A percentile compares a stretch with the other conserved stretches of the same genome.
These are phyloP conservation scores for Clathrus columnatus DNA, from an alignment of 768 basidiomycete species.

Conservation along the genomic window DNA sequence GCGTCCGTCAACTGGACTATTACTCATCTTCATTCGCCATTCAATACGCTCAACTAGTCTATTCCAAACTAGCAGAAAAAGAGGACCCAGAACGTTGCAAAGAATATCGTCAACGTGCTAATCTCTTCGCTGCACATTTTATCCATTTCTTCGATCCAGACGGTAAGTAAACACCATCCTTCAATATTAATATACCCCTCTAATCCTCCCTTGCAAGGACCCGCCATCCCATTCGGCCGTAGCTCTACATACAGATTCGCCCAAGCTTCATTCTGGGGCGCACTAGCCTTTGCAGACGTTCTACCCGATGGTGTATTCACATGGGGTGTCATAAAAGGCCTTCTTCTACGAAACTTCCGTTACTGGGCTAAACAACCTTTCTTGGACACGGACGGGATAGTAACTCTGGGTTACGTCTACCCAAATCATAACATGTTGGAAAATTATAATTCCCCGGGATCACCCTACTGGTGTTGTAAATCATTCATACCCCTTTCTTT, in stretches of 20 bases:
- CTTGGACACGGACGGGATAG: slow-evolving; percentile 52
- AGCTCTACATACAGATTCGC: slow-evolving; percentile 74
- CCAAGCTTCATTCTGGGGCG: slow-evolving; percentile 76
- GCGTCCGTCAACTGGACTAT: slow-evolving; percentile 70
- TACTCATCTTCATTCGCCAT: slow-evolving; percentile 76
- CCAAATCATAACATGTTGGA: slow-evolving; percentile 70
- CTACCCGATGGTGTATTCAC: slow-evolving; percentile 60
- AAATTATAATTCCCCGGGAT: slow-evolving; percentile 73
- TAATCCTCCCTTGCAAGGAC: slow-evolving; percentile 32
- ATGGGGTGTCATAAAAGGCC: slow-evolving; percentile 68
- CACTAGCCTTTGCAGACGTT: slow-evolving; percentile 62
- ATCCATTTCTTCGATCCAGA: slow-evolving; percentile 69
- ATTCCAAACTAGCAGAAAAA: slow-evolving; percentile 54
- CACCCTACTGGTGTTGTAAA: slow-evolving; percentile 78
- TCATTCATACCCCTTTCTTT: slow-evolving; percentile 61
- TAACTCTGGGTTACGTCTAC: slow-evolving; percentile 64
- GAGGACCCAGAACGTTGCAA: slow-evolving; percentile 57
- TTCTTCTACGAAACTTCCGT: slow-evolving; percentile 63
- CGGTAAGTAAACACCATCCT: slow-evolving; percentile 30
- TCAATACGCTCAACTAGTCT: slow-evolving; percentile 63
- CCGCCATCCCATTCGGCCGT: slow-evolving; percentile 66
- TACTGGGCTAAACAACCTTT: slow-evolving; percentile 62
- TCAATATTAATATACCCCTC: not conserved
- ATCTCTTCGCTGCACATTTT: slow-evolving; percentile 57
- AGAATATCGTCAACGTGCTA: slow-evolving; percentile 55